Evolutionary conservation across 2,329 filamentous ascomycete species (phyloP), one percentile per base, ranked within the genome.

Genomic region (Aspergillus thermomutatus): DNA sequence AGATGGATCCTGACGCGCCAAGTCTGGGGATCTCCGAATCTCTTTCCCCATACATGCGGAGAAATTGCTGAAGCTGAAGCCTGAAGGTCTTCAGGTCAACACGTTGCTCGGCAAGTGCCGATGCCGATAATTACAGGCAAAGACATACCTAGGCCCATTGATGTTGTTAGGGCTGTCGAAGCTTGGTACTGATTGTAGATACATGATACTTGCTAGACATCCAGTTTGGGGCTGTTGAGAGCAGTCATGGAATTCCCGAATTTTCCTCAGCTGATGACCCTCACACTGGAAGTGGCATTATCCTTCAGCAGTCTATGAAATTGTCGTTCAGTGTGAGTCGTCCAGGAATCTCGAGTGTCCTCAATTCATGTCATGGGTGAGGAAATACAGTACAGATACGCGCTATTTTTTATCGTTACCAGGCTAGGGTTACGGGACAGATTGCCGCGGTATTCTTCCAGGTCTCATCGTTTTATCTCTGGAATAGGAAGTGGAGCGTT

Each of bases 11-110:
- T 8, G 40, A 48, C 40, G 25, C 43, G 34, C 27, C 26, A 41
- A 54, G 26, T 25, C 55, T 9, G 54, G 51, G 49, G 57, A 57
- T 57, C 51, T 51, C 53, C 57, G 27, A n/a, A 19, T 27, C 25
- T 34, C 26, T 11, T 52, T 52, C 49, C 51, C 57, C 37, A 54
- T 49, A 58, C 4, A 27, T 57, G 57, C 50, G 50, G 57, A 51
- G 57, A 54, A 53, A 53, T 10, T 19, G 41, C 8, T 3, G 19
- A 23, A 23, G n/a, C n/a, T n/a, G n/a, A n/a, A n/a, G n/a, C n/a
- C n/a, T n/a, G n/a, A n/a, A n/a, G 11, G 11, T 46, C 11, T 45
- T 28, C 43, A 37, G 9, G 26, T 21, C 46, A 28, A 17, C 26
- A 21, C 3, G 23, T 31, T 7, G 41, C 19, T 5, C 41, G 41